phyloP scores from a whole-genome alignment of 1,284 basidiomycete genomes.

The Ganoderma meredithae region DNA sequence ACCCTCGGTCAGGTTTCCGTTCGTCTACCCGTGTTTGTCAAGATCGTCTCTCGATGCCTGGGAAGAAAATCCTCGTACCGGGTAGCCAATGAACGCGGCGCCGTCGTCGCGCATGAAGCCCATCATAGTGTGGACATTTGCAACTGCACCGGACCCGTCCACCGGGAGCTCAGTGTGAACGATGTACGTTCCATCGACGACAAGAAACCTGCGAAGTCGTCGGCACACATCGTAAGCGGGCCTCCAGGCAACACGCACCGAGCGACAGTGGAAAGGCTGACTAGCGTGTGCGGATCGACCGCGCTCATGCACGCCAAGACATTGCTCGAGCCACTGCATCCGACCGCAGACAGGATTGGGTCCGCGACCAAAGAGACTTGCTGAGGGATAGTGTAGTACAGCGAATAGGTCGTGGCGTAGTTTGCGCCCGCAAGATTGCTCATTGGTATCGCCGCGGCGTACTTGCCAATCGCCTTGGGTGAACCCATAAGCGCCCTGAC shows the following conservation, averaged over 20 bases:
- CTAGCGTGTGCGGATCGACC: slow-evolving; percentile 43
- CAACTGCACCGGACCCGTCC: slow-evolving; percentile 46
- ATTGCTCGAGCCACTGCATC: slow-evolving; percentile 39
- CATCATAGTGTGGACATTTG: slow-evolving; percentile 54
- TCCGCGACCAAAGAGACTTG: slow-evolving; percentile 42
- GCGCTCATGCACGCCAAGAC: slow-evolving; percentile 44
- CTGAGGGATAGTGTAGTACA: slow-evolving; percentile 47
- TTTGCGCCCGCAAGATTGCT: slow-evolving; percentile 56
- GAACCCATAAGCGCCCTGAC: slow-evolving; percentile 52
- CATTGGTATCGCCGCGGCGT: slow-evolving; percentile 54
- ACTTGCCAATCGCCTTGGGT: slow-evolving; percentile 52
- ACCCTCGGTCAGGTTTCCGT: slow-evolving; percentile 34
- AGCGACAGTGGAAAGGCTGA: slow-evolving; percentile 43
- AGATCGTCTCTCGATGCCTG: slow-evolving; percentile 1
- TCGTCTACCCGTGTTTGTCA: slow-evolving; percentile 34
- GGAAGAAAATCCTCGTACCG: slow-evolving; percentile 27
- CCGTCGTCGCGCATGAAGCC: slow-evolving; percentile 53
- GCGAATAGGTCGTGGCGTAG: slow-evolving; percentile 50
- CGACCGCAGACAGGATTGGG: slow-evolving; percentile 45
- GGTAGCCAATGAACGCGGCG: slow-evolving; percentile 44
- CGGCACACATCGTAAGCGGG: neutral
- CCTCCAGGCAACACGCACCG: slow-evolving; percentile 34
- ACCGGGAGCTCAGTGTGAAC: slow-evolving; percentile 48
- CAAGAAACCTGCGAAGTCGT: slow-evolving; percentile 44
- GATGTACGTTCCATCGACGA: slow-evolving; percentile 55